A percentile compares a stretch with the other conserved stretches of the same genome.
Evolutionary conservation across 2,329 filamentous ascomycete genomes (phyloP).

Genomic region (Neofusicoccum cordaticola): DNA sequence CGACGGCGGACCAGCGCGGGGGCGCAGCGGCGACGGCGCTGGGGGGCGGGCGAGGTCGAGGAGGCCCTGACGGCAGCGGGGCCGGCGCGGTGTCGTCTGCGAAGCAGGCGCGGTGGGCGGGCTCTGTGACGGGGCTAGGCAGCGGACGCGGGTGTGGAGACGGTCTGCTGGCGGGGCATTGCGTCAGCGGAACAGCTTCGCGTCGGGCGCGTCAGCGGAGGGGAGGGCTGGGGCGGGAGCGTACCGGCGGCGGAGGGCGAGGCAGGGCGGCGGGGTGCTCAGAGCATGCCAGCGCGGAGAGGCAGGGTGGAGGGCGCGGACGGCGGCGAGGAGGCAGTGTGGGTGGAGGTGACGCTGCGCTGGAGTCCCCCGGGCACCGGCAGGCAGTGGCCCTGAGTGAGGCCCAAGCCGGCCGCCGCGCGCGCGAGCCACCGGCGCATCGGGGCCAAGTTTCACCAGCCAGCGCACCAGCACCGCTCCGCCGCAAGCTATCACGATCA

Average conservation of each 20-base stretch:
- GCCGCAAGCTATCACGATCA: constrained; percentile 16
- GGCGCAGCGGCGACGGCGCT: not conserved
- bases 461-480: constrained; percentile 15
- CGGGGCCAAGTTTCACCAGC: constrained; percentile 3
- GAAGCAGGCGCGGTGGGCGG: not conserved
- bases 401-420: not conserved
- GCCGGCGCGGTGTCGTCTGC: not conserved
- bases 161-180: constrained; percentile 18
- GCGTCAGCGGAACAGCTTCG: constrained; percentile 17
- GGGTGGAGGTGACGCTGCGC: constrained; percentile 4
- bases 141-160: constrained; percentile 1
- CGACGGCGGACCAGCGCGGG: constrained; percentile 11
- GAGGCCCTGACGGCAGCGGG: not conserved
- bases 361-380: not conserved
- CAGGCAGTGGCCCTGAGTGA: constrained; percentile 11
- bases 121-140: not conserved
- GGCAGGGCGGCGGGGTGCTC: not conserved
- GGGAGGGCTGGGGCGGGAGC: not conserved
- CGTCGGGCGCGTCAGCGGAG: not conserved
- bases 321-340: not conserved
- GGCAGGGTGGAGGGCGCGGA: not conserved
- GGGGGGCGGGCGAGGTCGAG: not conserved
- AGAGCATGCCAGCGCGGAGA: not conserved
- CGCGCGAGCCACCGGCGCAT: not conserved
- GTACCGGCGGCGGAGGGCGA: not conserved